phyloP scores from a whole-genome alignment of 805 yeast genomes.

The Candida endomychidarum region DNA sequence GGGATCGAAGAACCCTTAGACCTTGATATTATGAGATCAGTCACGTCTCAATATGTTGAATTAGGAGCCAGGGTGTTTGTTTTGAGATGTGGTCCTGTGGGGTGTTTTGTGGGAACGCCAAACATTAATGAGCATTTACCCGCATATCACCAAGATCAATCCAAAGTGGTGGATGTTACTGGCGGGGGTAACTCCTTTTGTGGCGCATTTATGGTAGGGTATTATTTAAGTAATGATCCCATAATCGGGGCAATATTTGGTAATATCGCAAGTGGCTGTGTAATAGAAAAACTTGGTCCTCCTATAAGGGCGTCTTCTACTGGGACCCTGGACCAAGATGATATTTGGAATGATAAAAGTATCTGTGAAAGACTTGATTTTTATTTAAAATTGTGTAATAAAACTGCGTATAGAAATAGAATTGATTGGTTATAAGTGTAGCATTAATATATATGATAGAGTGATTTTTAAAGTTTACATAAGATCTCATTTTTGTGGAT shows the following conservation, averaged over 20 bases:
- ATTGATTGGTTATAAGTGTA: slow-evolving; percentile 7
- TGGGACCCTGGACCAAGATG: too few species aligned
- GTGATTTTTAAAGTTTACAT: too few species aligned
- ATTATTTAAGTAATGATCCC: slow-evolving; percentile 46
- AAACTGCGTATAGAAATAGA: not conserved
- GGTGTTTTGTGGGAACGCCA: slow-evolving; percentile 52
- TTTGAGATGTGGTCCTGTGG: slow-evolving; percentile 73
- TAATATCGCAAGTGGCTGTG: slow-evolving; percentile 73
- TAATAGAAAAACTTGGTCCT: slow-evolving; percentile 79
- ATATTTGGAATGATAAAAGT: slow-evolving; percentile 60
- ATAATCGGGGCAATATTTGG: slow-evolving; percentile 62
- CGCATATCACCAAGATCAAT: slow-evolving; percentile 61
- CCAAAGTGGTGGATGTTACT: slow-evolving; percentile 40
- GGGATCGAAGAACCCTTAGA: slow-evolving; percentile 39
- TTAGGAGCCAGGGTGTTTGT: slow-evolving; percentile 44
- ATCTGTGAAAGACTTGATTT: slow-evolving; percentile 44
- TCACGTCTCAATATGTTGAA: slow-evolving; percentile 21
- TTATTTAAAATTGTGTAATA: slow-evolving; percentile 28
- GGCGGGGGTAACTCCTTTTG: slow-evolving; percentile 48
- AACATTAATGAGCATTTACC: slow-evolving; percentile 51
- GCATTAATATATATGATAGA: not conserved
- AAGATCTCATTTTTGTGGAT: too few species aligned
- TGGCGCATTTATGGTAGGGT: slow-evolving; percentile 53
- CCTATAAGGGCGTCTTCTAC: slow-evolving; percentile 52
- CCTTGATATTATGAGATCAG: slow-evolving; percentile 25